Evolutionary conservation across 768 basidiomycete species (phyloP), one percentile per base, ranked within the genome.

Genomic region (Phanerodontia chrysosporium): DNA sequence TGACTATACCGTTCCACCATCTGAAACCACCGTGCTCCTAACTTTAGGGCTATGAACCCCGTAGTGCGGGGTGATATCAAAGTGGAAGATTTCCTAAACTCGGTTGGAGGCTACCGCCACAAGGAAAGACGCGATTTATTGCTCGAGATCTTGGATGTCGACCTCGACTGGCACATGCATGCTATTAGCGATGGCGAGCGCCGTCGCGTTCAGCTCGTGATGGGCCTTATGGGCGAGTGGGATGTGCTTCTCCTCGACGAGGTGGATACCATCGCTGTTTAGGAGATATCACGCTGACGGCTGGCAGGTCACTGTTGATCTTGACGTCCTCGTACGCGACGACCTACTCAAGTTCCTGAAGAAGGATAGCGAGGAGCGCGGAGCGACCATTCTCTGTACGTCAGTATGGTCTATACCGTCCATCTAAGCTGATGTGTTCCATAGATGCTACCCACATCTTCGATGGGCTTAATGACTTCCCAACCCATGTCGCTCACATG

Each of bases 381-480:
- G 84, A 0, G 91, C 95, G 12, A 97, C 96, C 13, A 88, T 98
- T 57, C 73, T 99, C 54, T 98, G 92, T 84, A 67, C 66, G 85
- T 75, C 8, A 12, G 27, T 29, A 51, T 45, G 42, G 3, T 16
- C 13, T 49, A 25, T 36, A 13, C 24, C 28, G 45, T 49, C 4
- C 22, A 25, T 35, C 24, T n/a, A 13, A 14, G n/a, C 42, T 57
- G 45, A 48, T 54, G n/a, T 1, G 16, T 16, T 18, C 28, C 49
- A 21, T 65, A 95, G 92, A 97, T 74, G 94, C 95, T 12, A 98
- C 95, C 1, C 97, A 99, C 72, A 97, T 99, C 66, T 97, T 95
- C 64, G 96, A 98, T 70, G 96, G 95, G 12, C 74, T 98, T 29
- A 82, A 83, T 66, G 73, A 80, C n/a, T 98, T 96, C 76, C 96